Percentiles rank a stretch among this genome's conserved stretches.
These are phyloP conservation scores for Backusella westeae DNA, from an alignment of 192 early-diverging fungal genomes.

Conservation along the genomic window DNA sequence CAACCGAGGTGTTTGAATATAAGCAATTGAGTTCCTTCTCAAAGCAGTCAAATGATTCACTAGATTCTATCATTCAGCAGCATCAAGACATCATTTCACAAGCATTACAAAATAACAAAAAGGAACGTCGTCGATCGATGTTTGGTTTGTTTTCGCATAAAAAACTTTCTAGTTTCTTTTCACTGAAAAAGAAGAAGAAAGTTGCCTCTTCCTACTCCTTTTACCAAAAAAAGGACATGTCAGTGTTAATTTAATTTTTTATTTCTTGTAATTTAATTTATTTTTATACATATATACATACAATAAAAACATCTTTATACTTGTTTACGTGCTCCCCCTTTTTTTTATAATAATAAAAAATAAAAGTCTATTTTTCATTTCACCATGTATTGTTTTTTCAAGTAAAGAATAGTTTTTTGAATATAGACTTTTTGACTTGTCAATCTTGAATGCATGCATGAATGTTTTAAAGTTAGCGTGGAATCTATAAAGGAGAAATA, in stretches of 20 bases:
- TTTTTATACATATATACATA: neutral
- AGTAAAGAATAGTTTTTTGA: neutral
- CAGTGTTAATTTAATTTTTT: neutral
- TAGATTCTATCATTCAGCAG: neutral
- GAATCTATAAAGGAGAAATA: neutral
- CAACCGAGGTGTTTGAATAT: neutral
- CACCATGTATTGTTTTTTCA: neutral
- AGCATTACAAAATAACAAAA: neutral
- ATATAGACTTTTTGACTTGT: neutral
- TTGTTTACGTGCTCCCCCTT: neutral
- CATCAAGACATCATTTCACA: neutral
- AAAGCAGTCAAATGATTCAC: neutral
- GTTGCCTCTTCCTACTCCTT: neutral
- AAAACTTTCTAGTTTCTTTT: neutral
- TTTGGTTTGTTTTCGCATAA: neutral
- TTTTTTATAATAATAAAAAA: neutral
- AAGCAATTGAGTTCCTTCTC: neutral
- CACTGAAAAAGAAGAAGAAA: neutral
- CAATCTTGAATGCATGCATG: neutral
- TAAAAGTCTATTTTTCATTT: neutral
- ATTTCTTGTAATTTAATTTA: constrained; percentile 3
- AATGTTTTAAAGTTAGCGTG: neutral
- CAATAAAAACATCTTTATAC: neutral
- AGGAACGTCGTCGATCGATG: neutral
- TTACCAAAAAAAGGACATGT: constrained; percentile 1